These are phyloP conservation scores for Platanthera zijinensis DNA, from an alignment of 106 monocot species.

Conservation along the genomic window DNA sequence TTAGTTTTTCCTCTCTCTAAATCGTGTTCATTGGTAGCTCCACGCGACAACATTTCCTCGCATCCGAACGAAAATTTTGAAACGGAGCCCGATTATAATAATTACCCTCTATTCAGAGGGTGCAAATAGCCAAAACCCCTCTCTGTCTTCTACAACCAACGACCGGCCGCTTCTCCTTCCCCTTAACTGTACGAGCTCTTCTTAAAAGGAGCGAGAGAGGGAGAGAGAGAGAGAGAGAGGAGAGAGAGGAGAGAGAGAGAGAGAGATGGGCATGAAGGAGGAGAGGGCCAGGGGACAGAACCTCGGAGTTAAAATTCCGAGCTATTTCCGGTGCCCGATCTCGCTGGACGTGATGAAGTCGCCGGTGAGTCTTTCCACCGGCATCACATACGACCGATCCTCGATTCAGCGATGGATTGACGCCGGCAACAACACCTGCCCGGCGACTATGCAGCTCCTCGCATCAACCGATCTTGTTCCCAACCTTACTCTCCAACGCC, in stretches of 20 bases:
- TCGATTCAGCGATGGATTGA: constrained; percentile 77
- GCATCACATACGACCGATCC: constrained; percentile 74
- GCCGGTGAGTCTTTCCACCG: constrained; percentile 80
- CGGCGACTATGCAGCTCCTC: constrained; percentile 72
- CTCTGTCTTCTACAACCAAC: background rate
- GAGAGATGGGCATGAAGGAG: background rate
- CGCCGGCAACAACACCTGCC: constrained; percentile 63
- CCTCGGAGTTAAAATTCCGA: constrained; percentile 59
- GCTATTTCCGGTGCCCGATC: constrained; percentile 76
- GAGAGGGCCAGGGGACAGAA: background rate
- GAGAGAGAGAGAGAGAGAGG: background rate
- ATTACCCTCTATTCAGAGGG: too few relatives aligned
- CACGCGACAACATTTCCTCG: too few relatives aligned
- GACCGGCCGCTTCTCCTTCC: background rate
- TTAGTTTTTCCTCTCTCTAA: too few relatives aligned
- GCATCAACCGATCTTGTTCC: constrained; percentile 67
- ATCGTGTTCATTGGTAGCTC: too few relatives aligned
- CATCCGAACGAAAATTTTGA: too few relatives aligned
- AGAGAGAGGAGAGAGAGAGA: background rate
- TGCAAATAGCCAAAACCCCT: too few relatives aligned
- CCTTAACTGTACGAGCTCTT: background rate
- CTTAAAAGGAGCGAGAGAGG: too few relatives aligned
- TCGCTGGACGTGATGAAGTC: constrained; percentile 82
- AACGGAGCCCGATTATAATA: too few relatives aligned
- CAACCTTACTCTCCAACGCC: constrained; percentile 62